phyloP scores from a whole-genome alignment of 345 rosid genomes.

The Linum tenue region DNA sequence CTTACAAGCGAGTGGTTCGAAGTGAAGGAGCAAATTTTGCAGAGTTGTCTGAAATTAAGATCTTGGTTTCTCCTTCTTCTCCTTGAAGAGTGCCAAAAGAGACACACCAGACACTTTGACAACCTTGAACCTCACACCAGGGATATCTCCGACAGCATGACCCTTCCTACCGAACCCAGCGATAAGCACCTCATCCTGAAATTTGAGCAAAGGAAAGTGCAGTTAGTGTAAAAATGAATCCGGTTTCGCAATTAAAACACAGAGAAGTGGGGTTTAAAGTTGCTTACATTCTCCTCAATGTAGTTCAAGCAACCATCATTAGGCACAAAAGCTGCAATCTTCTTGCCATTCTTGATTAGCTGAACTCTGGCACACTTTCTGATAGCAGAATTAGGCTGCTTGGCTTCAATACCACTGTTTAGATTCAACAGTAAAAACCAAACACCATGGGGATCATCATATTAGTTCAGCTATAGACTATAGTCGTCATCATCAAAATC shows the following conservation, averaged over 20 bases:
- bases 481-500: background rate
- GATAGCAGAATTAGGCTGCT: background rate
- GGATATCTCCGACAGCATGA: conserved; percentile 7
- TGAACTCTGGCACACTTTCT: conserved; percentile 8
- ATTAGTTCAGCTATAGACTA: background rate
- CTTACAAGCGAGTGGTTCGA: too few species aligned
- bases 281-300: conserved; percentile 5
- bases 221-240: too few species aligned
- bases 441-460: background rate
- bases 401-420: background rate
- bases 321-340: background rate
- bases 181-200: conserved; percentile 4
- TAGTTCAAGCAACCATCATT: background rate
- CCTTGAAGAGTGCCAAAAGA: conserved; percentile 2
- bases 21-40: too few species aligned
- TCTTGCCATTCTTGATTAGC: conserved; percentile 4
- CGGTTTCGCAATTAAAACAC: background rate
- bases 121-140: conserved; percentile 5
- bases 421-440: too few species aligned
- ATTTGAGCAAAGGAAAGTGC: background rate
- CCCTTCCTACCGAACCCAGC: conserved; percentile 7
- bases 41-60: background rate
- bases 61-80: conserved; percentile 9
- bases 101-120: conserved; percentile 8
- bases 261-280: too few species aligned